These are phyloP conservation scores for Apiospora aurea DNA, from an alignment of 2,329 filamentous ascomycete species.

Conservation along the genomic window DNA sequence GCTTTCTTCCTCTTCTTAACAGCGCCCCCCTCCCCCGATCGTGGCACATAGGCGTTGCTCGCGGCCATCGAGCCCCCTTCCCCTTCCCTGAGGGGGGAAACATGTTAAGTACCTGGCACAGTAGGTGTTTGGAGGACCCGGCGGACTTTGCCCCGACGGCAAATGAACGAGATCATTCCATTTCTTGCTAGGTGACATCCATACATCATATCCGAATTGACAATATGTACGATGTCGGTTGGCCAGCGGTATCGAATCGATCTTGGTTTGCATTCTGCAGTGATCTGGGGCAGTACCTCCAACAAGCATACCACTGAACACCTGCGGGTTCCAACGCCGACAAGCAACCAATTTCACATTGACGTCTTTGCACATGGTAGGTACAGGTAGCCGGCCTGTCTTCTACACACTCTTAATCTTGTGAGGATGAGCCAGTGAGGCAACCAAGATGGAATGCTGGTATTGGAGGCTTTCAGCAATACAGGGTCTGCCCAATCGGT, in stretches of 20 bases:
- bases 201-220: neutral
- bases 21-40: constrained; percentile 13
- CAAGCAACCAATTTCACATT: neutral
- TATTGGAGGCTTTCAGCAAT: neutral
- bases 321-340: neutral
- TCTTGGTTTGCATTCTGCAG: neutral
- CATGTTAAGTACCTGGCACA: neutral
- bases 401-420: no score
- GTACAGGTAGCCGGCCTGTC: no score
- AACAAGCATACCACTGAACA: neutral
- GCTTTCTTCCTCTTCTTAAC: neutral
- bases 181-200: neutral
- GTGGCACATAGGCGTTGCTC: neutral
- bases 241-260: neutral
- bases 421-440: no score
- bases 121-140: neutral
- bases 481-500: neutral
- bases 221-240: neutral
- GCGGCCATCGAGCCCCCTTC: neutral
- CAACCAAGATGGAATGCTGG: neutral
- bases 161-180: neutral
- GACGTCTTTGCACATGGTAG: neutral
- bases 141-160: neutral
- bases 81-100: neutral
- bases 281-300: neutral